Conservation (phyloP, 164 flowering plant species). For the Stephania japonica region DNA sequence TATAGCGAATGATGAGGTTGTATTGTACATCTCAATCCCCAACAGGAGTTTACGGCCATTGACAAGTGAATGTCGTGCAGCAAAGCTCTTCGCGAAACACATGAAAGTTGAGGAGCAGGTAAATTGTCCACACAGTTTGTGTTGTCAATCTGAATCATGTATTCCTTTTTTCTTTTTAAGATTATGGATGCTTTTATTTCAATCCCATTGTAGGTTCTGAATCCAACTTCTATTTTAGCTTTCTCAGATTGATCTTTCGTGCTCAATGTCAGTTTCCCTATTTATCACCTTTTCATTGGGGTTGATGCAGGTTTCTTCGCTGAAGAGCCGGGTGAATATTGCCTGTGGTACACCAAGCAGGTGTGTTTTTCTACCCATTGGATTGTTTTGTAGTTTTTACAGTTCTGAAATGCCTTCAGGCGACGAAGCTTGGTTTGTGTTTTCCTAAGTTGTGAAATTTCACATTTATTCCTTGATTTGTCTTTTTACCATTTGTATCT, state of each 20-base stretch:
- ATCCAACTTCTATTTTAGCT: not conserved
- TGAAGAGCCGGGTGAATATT: conserved; percentile 79
- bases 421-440: not conserved
- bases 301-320: conserved; percentile 48
- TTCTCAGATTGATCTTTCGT: not conserved
- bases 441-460: not conserved
- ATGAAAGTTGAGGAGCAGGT: conserved; percentile 96
- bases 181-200: not conserved
- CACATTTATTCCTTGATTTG: not conserved
- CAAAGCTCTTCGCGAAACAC: conserved; percentile 90
- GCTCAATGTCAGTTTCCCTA: not conserved
- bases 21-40: not conserved
- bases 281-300: not conserved
- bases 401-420: not conserved
- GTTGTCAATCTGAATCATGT: not conserved
- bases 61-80: conserved; percentile 75
- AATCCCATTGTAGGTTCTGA: not conserved
- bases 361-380: conserved; percentile 28
- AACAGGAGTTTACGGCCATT: conserved; percentile 59
- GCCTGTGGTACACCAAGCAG: conserved; percentile 96
- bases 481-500: not conserved
- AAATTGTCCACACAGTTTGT: not conserved
- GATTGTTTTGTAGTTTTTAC: not conserved
- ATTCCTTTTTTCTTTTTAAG: not conserved
- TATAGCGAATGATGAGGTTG: not conserved